phyloP scores from a whole-genome alignment of 441 rosid species.

The Eutrema salsugineum region DNA sequence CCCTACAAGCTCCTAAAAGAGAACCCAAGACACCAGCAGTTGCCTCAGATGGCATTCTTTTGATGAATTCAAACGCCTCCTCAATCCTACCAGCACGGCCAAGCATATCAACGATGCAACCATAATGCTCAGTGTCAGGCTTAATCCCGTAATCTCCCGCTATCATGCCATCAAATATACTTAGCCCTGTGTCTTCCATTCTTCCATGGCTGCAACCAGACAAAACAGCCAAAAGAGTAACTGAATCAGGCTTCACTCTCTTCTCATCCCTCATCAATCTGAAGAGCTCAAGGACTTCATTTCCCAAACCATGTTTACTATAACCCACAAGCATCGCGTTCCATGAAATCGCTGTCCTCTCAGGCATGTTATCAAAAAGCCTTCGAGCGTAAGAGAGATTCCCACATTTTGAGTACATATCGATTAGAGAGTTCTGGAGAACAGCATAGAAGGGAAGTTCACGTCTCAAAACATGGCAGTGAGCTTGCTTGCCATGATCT shows the following conservation, averaged over 20 bases:
- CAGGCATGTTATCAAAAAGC: constrained; percentile 54
- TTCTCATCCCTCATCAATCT: constrained; percentile 48
- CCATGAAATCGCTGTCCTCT: constrained; percentile 59
- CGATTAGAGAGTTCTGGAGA: constrained; percentile 70
- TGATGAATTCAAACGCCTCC: constrained; percentile 49
- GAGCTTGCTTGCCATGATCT: constrained; percentile 65
- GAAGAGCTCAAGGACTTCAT: constrained; percentile 52
- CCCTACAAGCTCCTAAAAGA: constrained; percentile 66
- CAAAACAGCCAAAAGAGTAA: constrained; percentile 60
- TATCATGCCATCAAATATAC: constrained; percentile 43
- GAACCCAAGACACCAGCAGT: constrained; percentile 64
- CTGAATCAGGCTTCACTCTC: constrained; percentile 49
- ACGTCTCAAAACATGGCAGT: constrained; percentile 51
- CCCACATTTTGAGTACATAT: constrained; percentile 78
- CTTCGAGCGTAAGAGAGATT: constrained; percentile 46
- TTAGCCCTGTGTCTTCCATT: constrained; percentile 55
- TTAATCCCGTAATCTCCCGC: constrained; percentile 36
- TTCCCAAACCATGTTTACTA: constrained; percentile 63
- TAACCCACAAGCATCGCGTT: constrained; percentile 69
- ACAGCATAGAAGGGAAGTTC: constrained; percentile 48
- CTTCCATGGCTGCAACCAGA: constrained; percentile 78
- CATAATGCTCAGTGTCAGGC: constrained; percentile 61
- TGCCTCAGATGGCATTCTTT: constrained; percentile 56
- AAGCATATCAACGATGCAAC: constrained; percentile 63
- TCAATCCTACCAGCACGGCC: constrained; percentile 67